Evolutionary conservation across 2,329 filamentous ascomycete genomes (phyloP).

Genomic region (Colletotrichum tamarilloi): DNA sequence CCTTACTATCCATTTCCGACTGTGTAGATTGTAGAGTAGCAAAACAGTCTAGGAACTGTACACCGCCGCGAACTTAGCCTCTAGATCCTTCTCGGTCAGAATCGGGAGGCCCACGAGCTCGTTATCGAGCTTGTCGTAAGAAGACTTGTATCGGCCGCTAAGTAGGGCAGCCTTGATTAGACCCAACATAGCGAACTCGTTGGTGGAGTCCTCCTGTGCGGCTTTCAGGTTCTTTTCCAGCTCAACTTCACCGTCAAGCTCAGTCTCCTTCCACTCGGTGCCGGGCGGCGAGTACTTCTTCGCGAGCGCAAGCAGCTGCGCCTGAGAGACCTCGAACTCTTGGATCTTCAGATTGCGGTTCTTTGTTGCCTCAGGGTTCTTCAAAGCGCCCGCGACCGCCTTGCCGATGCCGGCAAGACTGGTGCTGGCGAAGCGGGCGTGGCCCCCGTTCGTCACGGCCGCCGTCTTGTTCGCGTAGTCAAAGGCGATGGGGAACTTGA

Average conservation of each 20-base stretch:
- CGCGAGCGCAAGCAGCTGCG: constrained; percentile 54
- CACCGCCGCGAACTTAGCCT: constrained; percentile 12
- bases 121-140: constrained; percentile 13
- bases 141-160: background rate
- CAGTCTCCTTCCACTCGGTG: constrained; percentile 20
- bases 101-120: constrained; percentile 12
- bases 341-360: constrained; percentile 66
- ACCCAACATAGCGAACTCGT: background rate
- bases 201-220: background rate
- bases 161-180: background rate
- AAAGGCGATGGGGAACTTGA: constrained; percentile 38
- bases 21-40: background rate
- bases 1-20: too few species aligned
- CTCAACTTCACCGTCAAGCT: constrained; percentile 2
- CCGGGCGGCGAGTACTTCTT: constrained; percentile 37
- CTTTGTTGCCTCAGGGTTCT: constrained; percentile 56
- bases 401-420: constrained; percentile 58
- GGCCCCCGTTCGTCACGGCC: constrained; percentile 61
- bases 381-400: constrained; percentile 59
- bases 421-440: constrained; percentile 56
- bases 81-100: constrained; percentile 17
- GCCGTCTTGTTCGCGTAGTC: constrained; percentile 39
- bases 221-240: background rate
- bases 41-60: constrained; percentile 2
- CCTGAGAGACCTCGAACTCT: constrained; percentile 61